Percentiles rank a stretch among this genome's conserved stretches.
Conservation (phyloP, 495 filamentous ascomycete genomes). For the Hyphodiscus hymeniophilus region DNA sequence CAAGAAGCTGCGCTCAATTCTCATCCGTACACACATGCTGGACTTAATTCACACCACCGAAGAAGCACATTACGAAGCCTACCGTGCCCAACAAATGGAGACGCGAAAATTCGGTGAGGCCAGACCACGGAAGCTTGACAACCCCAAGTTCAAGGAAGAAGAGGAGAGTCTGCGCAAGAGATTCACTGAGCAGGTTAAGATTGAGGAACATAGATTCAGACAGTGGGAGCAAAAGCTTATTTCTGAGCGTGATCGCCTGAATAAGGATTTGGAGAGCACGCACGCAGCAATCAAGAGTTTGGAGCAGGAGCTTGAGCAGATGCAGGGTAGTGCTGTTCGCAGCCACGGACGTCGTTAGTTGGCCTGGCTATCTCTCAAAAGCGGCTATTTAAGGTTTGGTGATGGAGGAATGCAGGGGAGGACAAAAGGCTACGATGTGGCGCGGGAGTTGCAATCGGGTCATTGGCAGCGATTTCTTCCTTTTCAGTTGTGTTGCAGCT, state of each 20-base stretch:
- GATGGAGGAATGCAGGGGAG: not conserved
- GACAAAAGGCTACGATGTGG: not conserved
- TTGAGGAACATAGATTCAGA: conserved; percentile 96
- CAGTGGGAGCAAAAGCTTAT: conserved; percentile 99
- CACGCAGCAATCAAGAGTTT: conserved; percentile 96
- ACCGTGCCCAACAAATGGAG: conserved; percentile 99
- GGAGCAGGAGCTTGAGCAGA: conserved; percentile 82
- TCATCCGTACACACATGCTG: conserved; percentile 99
- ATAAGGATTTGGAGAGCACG: conserved; percentile 97
- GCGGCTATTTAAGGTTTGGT: conserved; percentile 6
- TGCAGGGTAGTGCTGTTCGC: conserved; percentile 87
- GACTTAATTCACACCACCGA: conserved; percentile 99
- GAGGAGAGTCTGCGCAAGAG: conserved; percentile 96
- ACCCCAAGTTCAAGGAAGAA: conserved; percentile 99
- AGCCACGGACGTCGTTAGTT: conserved; percentile 95
- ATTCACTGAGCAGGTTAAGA: conserved; percentile 99
- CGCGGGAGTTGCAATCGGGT: conserved; percentile 4
- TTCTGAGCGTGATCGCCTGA: conserved; percentile 91
- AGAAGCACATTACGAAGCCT: conserved; percentile 97
- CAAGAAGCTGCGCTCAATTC: conserved; percentile 97
- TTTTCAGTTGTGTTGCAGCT: conserved; percentile 11
- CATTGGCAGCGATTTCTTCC: conserved; percentile 16
- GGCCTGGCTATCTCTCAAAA: conserved; percentile 1
- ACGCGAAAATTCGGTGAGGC: conserved; percentile 98
- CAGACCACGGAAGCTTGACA: conserved; percentile 92